Conservation (phyloP, 176 grass and related monocot species). For the Tuctoria greenei region DNA sequence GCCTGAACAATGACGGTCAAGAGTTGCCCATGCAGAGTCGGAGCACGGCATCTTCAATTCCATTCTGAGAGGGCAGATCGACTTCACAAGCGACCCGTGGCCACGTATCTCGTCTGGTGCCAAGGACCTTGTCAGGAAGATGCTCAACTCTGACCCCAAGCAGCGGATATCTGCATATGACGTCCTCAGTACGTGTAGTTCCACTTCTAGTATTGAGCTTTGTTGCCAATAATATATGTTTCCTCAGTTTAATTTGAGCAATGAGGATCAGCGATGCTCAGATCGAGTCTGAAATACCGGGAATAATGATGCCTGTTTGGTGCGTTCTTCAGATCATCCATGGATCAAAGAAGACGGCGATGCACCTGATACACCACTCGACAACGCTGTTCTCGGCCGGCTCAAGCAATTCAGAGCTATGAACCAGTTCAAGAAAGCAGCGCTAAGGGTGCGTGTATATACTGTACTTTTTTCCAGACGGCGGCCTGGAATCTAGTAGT, state of each 20-base stretch:
- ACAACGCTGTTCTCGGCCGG: slow-evolving; percentile 72
- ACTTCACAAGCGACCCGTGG: slow-evolving; percentile 75
- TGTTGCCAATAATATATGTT: not conserved
- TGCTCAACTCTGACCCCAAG: slow-evolving; percentile 66
- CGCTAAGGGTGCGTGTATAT: slow-evolving; percentile 34
- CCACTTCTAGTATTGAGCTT: not conserved
- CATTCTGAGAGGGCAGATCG: slow-evolving; percentile 67
- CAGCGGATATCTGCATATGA: slow-evolving; percentile 68
- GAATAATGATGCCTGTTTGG: not conserved
- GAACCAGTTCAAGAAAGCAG: slow-evolving; percentile 91
- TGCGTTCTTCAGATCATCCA: slow-evolving; percentile 55
- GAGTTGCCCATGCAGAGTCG: slow-evolving; percentile 35
- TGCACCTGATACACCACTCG: slow-evolving; percentile 77
- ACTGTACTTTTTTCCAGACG: not conserved
- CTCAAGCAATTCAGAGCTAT: slow-evolving; percentile 90
- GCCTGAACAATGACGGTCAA: not conserved
- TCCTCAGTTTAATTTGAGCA: not conserved
- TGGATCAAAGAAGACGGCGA: slow-evolving; percentile 87
- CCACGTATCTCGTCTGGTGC: slow-evolving; percentile 69
- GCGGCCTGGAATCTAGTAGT: not conserved
- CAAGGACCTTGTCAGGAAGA: slow-evolving; percentile 74
- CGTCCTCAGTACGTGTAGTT: slow-evolving; percentile 64
- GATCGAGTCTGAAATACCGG: not conserved
- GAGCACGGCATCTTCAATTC: slow-evolving; percentile 86
- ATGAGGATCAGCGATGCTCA: not conserved